Percentiles rank a stretch among this genome's conserved stretches.
phyloP scores from a whole-genome alignment of 176 grass and related monocot genomes.

The Oryza punctata region DNA sequence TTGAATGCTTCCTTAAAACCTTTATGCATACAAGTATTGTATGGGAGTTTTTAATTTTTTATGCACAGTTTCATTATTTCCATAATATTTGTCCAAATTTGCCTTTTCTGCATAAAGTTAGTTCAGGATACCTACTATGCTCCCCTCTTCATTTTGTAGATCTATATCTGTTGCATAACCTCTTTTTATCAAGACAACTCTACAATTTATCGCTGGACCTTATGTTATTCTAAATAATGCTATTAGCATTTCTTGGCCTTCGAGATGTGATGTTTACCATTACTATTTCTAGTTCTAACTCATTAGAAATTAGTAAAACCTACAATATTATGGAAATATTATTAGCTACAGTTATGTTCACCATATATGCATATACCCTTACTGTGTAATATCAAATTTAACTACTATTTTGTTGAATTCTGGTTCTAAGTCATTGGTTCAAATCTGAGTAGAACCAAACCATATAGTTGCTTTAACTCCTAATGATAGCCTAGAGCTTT shows the following conservation, averaged over 20 bases:
- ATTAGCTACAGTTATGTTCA: neutral
- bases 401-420: neutral
- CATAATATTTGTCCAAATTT: neutral
- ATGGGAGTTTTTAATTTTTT: neutral
- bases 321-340: neutral
- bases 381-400: neutral
- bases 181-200: constrained; percentile 12
- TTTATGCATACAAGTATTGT: neutral
- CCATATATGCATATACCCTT: neutral
- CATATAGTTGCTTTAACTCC: neutral
- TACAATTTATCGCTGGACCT: neutral
- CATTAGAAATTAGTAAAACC: neutral
- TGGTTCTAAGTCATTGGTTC: constrained; percentile 1
- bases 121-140: neutral
- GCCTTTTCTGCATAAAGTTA: neutral
- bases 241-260: no score
- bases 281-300: no score
- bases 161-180: constrained; percentile 5
- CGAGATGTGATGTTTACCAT: no score
- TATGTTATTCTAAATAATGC: neutral
- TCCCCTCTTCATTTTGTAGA: neutral
- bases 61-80: constrained; percentile 23
- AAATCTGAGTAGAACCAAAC: constrained; percentile 23
- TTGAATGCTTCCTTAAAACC: constrained; percentile 8
- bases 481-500: constrained; percentile 2